phyloP scores from a whole-genome alignment of 345 rosid genomes.

The Corymbia maculata region DNA sequence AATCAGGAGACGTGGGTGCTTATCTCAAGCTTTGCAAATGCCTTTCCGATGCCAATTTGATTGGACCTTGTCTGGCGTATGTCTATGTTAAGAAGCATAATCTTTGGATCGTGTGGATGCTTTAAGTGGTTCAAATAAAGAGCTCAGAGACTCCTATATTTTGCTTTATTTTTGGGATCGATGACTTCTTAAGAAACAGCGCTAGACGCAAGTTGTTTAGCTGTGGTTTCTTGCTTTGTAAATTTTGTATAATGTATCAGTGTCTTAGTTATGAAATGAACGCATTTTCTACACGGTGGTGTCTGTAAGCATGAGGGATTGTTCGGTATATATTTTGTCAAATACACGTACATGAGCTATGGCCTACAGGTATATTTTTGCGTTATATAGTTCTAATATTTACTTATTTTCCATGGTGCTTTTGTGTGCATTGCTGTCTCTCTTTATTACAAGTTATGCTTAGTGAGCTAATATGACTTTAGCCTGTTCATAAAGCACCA shows the following conservation, averaged over 20 bases:
- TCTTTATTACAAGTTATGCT: background rate
- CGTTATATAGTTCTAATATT: background rate
- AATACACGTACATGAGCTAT: background rate
- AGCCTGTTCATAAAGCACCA: background rate
- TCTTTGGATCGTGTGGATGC: conserved; percentile 77
- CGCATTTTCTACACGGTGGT: background rate
- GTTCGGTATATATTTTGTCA: background rate
- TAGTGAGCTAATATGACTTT: background rate
- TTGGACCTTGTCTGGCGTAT: conserved; percentile 76
- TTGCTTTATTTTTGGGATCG: background rate
- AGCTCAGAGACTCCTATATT: background rate
- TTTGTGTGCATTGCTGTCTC: background rate
- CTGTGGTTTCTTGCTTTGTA: background rate
- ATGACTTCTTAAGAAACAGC: background rate
- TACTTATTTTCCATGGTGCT: background rate
- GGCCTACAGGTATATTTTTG: background rate
- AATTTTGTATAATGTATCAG: background rate
- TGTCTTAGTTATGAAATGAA: background rate
- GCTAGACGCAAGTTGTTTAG: background rate
- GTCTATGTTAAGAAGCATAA: conserved; percentile 60
- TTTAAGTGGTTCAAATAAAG: conserved; percentile 16
- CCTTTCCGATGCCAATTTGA: conserved; percentile 49
- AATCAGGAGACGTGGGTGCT: conserved; percentile 36
- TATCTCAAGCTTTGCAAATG: conserved; percentile 66
- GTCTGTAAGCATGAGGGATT: background rate